Conservation (phyloP, 1,284 basidiomycete species). For the Thecaphora frezii region DNA sequence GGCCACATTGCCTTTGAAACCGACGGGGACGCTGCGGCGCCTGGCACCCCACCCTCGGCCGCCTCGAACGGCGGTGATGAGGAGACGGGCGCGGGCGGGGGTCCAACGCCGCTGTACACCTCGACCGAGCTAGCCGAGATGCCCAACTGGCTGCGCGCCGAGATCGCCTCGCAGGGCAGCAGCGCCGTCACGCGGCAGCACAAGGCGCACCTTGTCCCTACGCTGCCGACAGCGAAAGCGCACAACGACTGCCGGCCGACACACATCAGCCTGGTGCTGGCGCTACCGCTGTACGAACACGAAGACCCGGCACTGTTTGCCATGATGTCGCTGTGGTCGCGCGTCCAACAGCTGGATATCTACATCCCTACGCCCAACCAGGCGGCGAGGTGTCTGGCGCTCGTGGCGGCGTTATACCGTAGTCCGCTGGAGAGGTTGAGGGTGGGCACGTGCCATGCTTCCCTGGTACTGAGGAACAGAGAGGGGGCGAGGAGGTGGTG, state of each 20-base stretch:
- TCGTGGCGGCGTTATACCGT: constrained; percentile 34
- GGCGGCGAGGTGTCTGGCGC: constrained; percentile 30
- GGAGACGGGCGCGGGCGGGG: not conserved
- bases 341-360: constrained; percentile 51
- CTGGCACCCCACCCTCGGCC: constrained; percentile 8
- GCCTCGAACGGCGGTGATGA: constrained; percentile 13
- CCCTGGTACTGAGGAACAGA: constrained; percentile 44
- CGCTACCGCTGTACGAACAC: constrained; percentile 50
- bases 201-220: constrained; percentile 44
- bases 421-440: constrained; percentile 44
- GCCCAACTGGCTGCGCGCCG: constrained; percentile 53
- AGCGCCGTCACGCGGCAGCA: constrained; percentile 41
- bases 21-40: not conserved
- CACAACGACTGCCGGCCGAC: constrained; percentile 44
- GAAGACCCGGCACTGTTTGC: constrained; percentile 47
- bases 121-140: constrained; percentile 40
- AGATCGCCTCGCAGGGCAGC: constrained; percentile 32
- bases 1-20: not conserved
- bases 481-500: too few species aligned
- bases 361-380: constrained; percentile 43
- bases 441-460: constrained; percentile 44
- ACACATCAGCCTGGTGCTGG: constrained; percentile 46
- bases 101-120: constrained; percentile 22
- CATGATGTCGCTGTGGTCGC: constrained; percentile 46
- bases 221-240: constrained; percentile 14